phyloP scores from a whole-genome alignment of 2,329 filamentous ascomycete genomes.

The Paraphoma sp. region DNA sequence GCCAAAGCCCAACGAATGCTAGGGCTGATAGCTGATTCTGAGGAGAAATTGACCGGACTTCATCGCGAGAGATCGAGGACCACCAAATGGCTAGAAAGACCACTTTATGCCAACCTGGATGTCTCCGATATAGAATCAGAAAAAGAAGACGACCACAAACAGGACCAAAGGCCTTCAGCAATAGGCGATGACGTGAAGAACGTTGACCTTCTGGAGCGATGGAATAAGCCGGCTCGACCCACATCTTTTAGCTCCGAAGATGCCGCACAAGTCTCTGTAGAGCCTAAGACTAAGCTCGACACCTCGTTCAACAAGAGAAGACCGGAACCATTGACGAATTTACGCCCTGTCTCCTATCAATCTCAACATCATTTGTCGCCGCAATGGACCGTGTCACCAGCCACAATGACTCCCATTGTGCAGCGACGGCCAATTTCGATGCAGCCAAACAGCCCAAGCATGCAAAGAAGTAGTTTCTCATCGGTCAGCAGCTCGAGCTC shows the following conservation, averaged over 20 bases:
- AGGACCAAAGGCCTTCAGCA: not conserved
- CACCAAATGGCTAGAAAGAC: conserved; percentile 36
- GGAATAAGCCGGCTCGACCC: conserved; percentile 25
- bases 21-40: conserved; percentile 28
- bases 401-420: conserved; percentile 22
- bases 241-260: conserved; percentile 24
- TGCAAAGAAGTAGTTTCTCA: conserved; percentile 21
- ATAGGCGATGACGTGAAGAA: conserved; percentile 9
- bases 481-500: conserved; percentile 22
- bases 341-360: conserved; percentile 28
- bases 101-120: conserved; percentile 29
- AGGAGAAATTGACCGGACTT: conserved; percentile 21
- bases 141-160: conserved; percentile 2
- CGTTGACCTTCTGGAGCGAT: conserved; percentile 18
- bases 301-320: conserved; percentile 23
- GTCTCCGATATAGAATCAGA: conserved; percentile 23
- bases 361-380: conserved; percentile 26
- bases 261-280: conserved; percentile 14
- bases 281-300: conserved; percentile 19
- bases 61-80: conserved; percentile 32
- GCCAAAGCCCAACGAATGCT: conserved; percentile 37
- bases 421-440: conserved; percentile 21
- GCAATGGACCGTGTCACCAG: conserved; percentile 29
- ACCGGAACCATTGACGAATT: conserved; percentile 15
- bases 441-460: conserved; percentile 16